Percentiles rank a stretch among this genome's conserved stretches.
Conservation (phyloP, 164 flowering plant species). For the Warburgia ugandensis region DNA sequence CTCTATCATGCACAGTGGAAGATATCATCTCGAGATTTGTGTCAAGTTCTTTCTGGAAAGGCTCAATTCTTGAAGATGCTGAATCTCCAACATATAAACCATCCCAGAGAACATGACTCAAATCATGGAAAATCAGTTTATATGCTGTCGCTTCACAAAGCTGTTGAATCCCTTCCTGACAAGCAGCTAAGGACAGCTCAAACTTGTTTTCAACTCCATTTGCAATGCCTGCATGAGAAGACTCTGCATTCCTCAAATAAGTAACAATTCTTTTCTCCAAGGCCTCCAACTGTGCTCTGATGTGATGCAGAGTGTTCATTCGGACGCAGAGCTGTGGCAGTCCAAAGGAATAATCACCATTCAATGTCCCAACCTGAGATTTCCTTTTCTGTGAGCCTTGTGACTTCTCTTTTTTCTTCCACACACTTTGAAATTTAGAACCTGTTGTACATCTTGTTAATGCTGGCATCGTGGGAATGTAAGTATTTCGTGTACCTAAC, state of each 20-base stretch:
- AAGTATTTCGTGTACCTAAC: conserved; percentile 72
- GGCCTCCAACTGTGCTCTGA: conserved; percentile 52
- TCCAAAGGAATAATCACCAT: conserved; percentile 40
- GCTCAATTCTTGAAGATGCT: conserved; percentile 60
- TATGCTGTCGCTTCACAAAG: conserved; percentile 73
- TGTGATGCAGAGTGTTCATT: conserved; percentile 64
- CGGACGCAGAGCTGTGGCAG: conserved; percentile 72
- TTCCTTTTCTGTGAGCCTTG: conserved; percentile 37
- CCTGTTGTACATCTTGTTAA: conserved; percentile 78
- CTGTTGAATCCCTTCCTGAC: conserved; percentile 67
- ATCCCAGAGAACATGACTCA: conserved; percentile 66
- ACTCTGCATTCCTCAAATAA: conserved; percentile 37
- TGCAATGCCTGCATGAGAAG: conserved; percentile 26
- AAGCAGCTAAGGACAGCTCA: conserved; percentile 53
- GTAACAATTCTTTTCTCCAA: conserved; percentile 41
- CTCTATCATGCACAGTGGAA: conserved; percentile 35
- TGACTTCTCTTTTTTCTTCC: conserved; percentile 77
- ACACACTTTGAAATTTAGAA: conserved; percentile 60
- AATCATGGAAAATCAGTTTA: conserved; percentile 60
- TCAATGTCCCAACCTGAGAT: conserved; percentile 47
- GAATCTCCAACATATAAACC: conserved; percentile 64
- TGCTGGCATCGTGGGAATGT: conserved; percentile 81
- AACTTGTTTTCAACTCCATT: conserved; percentile 40
- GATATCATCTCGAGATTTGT: conserved; percentile 47
- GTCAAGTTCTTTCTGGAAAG: conserved; percentile 65